Evolutionary conservation across 1,284 basidiomycete species (phyloP).

Genomic region (Rhodotorula sp.): DNA sequence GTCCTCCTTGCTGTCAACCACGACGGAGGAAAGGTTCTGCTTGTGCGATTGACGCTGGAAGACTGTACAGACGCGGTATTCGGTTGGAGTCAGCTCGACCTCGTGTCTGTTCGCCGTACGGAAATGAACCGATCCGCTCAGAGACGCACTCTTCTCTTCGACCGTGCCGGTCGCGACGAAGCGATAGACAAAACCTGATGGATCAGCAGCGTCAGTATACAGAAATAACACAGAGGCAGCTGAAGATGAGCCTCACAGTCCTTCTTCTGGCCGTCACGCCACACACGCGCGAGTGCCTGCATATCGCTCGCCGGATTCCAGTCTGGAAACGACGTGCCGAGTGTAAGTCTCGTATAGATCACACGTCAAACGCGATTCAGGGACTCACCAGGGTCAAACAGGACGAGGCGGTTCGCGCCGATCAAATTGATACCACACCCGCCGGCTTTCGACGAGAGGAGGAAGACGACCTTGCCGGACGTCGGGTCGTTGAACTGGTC

Average conservation of each 20-base stretch:
- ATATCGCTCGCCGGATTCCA: slow-evolving; percentile 99
- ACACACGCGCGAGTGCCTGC: slow-evolving; percentile 95
- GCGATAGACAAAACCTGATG: slow-evolving; percentile 87
- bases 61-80: slow-evolving; percentile 6
- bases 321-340: slow-evolving; percentile 56
- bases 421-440: slow-evolving; percentile 98
- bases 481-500: slow-evolving; percentile 96
- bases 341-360: not conserved
- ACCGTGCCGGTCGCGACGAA: slow-evolving; percentile 98
- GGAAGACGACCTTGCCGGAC: slow-evolving; percentile 91
- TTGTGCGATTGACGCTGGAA: slow-evolving; percentile 67
- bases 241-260: slow-evolving; percentile 63
- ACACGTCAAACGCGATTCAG: not conserved
- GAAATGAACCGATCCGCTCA: not conserved
- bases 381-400: slow-evolving; percentile 85
- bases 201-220: not conserved
- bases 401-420: slow-evolving; percentile 89
- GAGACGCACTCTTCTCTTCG: slow-evolving; percentile 78
- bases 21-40: slow-evolving; percentile 92
- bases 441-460: slow-evolving; percentile 94
- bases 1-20: slow-evolving; percentile 96
- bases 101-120: no score
- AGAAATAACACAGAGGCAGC: slow-evolving; percentile 6
- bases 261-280: slow-evolving; percentile 99
- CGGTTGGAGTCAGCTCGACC: not conserved